Evolutionary conservation across 2,329 filamentous ascomycete genomes (phyloP).

Genomic region (Ustilaginoidea virens): DNA sequence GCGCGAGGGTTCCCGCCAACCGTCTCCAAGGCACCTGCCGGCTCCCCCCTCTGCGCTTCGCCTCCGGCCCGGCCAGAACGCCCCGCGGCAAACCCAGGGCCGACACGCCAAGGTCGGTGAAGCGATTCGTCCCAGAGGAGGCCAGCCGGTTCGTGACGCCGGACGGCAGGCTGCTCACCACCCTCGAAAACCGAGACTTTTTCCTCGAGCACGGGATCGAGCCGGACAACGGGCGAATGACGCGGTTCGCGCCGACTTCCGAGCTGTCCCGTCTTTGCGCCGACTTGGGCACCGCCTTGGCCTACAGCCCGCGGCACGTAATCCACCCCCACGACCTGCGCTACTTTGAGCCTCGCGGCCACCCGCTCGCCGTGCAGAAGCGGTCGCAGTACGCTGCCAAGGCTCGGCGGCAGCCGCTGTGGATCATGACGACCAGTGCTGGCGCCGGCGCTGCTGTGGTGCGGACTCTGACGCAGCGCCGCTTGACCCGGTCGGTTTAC

Average conservation of each 20-base stretch:
- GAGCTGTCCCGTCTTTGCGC: slow-evolving; percentile 6
- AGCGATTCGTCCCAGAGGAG: slow-evolving; percentile 9
- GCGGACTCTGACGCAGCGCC: slow-evolving; percentile 10
- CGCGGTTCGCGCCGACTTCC: slow-evolving; percentile 2
- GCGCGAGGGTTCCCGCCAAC: too few species aligned
- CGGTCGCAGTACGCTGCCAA: slow-evolving; percentile 14
- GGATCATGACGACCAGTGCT: slow-evolving; percentile 13
- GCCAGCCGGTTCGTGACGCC: slow-evolving; percentile 9
- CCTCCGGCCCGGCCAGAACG: background rate
- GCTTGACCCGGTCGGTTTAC: slow-evolving; percentile 14
- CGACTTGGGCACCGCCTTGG: slow-evolving; percentile 11
- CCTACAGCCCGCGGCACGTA: slow-evolving; percentile 14
- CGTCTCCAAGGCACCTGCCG: too few species aligned
- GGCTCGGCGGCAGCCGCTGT: slow-evolving; percentile 14
- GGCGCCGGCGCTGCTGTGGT: slow-evolving; percentile 10
- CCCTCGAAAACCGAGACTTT: slow-evolving; percentile 13
- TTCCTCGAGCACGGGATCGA: slow-evolving; percentile 11
- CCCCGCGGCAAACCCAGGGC: background rate
- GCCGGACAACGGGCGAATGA: slow-evolving; percentile 10
- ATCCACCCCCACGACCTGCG: slow-evolving; percentile 17
- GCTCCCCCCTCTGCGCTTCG: background rate
- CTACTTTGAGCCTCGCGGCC: slow-evolving; percentile 17
- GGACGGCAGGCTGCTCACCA: slow-evolving; percentile 14
- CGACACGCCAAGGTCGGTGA: slow-evolving; percentile 3
- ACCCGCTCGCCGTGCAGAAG: slow-evolving; percentile 14